Evolutionary conservation across 371 early-diverging fungal genomes (phyloP), one percentile per base, ranked within the genome.

Genomic region (Umbelopsis sp.): DNA sequence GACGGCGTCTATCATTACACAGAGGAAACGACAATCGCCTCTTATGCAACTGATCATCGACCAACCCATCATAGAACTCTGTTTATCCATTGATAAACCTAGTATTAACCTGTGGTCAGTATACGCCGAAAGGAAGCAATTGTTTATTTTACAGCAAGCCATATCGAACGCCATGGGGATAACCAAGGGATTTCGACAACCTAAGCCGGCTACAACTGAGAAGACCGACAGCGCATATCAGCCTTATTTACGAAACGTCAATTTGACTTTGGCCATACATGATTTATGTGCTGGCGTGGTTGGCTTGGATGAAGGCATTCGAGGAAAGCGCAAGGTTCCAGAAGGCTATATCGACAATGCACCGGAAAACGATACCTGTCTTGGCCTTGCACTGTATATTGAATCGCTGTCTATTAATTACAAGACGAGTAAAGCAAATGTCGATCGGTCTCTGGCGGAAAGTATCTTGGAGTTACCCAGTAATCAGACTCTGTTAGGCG

Each of bases 301-400:
- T 14, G 78, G 79, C 2, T 20, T 75, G 0, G 84, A 84, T 62
- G 57, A 65, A 29, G 79, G 81, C 10, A 35, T 74, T 18, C 77
- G 72, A 44, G 79, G 78, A 0, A 69, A 69, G 20, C 68, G 76
- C 20, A 10, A 46, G 9, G 65, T 74, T 1, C 80, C 79, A 0
- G 63, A 48, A 1, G 79, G 80, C 18, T 75, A 73, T 41, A 53
- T 81, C 24, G 80, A 84, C 64, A 84, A 80, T 69, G 74, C 81
- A 10, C 84, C 84, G 0, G 64, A 48, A 11, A 44, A 73, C 9
- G 81, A 84, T 65, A 63, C 76, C 8, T 12, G 29, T n/a, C 48
- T 66, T 22, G 63, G 50, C 18, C 44, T 51, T 10, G 29, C 35
- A 32, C n/a, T 63, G 0, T 41, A 65, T 6, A 14, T 79, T 16